These are phyloP conservation scores for Porphyrellus cyaneotinctus DNA, from an alignment of 768 basidiomycete genomes.

Conservation along the genomic window DNA sequence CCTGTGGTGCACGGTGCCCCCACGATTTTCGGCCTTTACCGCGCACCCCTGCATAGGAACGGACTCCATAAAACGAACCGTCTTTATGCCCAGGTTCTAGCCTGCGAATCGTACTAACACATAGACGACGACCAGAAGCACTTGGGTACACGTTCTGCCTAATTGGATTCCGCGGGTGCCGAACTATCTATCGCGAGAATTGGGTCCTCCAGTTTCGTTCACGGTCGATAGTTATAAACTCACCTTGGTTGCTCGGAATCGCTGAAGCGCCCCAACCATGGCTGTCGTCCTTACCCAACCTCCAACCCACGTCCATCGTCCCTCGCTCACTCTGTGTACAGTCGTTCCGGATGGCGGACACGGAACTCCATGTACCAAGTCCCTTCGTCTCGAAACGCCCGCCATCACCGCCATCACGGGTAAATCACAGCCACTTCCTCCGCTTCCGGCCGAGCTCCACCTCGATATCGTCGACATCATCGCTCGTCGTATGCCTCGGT, in stretches of 20 bases:
- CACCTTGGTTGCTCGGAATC: slow-evolving; percentile 2
- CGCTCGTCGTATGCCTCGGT: slow-evolving; percentile 13
- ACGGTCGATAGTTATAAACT: slow-evolving; percentile 6
- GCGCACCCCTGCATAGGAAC: slow-evolving; percentile 12
- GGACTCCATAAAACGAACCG: slow-evolving; percentile 1
- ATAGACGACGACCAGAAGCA: background rate
- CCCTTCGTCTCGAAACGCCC: background rate
- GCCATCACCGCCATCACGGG: slow-evolving; percentile 1
- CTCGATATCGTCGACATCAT: slow-evolving; percentile 28
- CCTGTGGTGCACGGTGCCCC: slow-evolving; percentile 1
- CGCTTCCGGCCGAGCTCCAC: slow-evolving; percentile 30
- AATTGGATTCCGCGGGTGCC: background rate
- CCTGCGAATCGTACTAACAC: slow-evolving; percentile 3
- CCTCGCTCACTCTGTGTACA: slow-evolving; percentile 3
- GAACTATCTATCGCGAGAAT: background rate
- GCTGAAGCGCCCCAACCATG: slow-evolving; percentile 8
- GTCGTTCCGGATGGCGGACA: background rate
- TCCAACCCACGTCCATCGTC: background rate
- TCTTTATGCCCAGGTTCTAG: background rate
- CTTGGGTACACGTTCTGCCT: background rate
- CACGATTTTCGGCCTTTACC: slow-evolving; percentile 8
- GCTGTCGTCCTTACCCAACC: slow-evolving; percentile 6
- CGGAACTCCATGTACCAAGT: background rate
- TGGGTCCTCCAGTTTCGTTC: background rate
- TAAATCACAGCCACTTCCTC: slow-evolving; percentile 10